Evolutionary conservation across 2,329 filamentous ascomycete genomes (phyloP).

Genomic region (Aspergillus terreus): DNA sequence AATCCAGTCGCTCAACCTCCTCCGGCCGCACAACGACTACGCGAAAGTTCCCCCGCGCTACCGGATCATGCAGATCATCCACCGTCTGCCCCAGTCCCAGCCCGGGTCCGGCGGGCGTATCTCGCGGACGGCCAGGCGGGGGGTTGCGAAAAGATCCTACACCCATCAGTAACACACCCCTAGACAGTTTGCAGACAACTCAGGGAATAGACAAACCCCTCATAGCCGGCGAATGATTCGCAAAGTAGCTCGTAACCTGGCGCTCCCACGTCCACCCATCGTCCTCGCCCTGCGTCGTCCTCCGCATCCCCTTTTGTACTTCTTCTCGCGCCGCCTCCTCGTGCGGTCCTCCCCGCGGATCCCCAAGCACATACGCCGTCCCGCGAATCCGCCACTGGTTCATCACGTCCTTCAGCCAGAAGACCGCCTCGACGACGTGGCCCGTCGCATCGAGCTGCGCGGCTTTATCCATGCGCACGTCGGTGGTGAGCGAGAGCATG

Average conservation of each 20-base stretch:
- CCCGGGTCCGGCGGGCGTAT: constrained; percentile 45
- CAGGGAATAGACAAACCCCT: constrained; percentile 50
- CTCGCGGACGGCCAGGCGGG: constrained; percentile 60
- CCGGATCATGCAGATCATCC: constrained; percentile 62
- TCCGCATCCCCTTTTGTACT: constrained; percentile 58
- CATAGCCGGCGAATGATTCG: constrained; percentile 78
- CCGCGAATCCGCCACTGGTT: constrained; percentile 86
- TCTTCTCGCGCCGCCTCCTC: constrained; percentile 45
- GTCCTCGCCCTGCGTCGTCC: constrained; percentile 27
- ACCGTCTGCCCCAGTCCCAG: constrained; percentile 61
- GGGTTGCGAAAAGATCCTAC: constrained; percentile 68
- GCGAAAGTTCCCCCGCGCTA: constrained; percentile 73
- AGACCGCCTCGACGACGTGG: constrained; percentile 74
- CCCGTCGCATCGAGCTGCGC: constrained; percentile 66
- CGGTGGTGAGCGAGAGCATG: constrained; percentile 78
- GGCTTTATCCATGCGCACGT: constrained; percentile 81
- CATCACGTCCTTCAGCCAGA: constrained; percentile 68
- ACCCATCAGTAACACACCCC: neutral
- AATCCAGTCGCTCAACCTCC: constrained; percentile 70
- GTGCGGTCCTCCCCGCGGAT: constrained; percentile 60
- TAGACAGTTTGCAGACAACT: neutral
- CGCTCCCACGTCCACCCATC: constrained; percentile 69
- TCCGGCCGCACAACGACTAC: constrained; percentile 83
- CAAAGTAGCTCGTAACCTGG: constrained; percentile 84
- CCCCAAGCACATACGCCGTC: constrained; percentile 68